Base-by-base conservation (phyloP, 768 basidiomycete species). In the Leccinellum rugosiceps region DNA sequence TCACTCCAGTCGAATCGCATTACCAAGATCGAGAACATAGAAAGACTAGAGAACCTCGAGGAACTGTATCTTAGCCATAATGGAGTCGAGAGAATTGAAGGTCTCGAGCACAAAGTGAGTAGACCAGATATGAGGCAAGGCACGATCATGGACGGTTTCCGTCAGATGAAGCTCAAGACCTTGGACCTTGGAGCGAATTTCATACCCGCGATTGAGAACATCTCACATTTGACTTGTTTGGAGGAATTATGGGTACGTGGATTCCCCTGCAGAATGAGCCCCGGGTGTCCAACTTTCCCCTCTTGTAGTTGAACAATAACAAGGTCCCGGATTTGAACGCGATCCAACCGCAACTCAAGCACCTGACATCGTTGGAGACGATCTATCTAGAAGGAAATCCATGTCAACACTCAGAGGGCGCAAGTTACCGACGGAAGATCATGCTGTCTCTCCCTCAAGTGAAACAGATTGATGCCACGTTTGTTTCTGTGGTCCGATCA, bases 361-460 rank as follows among this genome's bases (percentile, higher is more conserved):
- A 80, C 13, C 77, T 92, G 30, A 50, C 73, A 7, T 78, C 84
- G 1, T 78, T 99, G 13, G 80, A 87, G 68, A 99, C 97, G 1
- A 78, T 99, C 7, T 99, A 99, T 70, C 83, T 99, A 25, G 97
- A 99, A 74, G 88, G 84, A 5, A 99, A 99, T 68, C 97, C 97
- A 3, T 90, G 93, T 61, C 94, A 99, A 69, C 78, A 72, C 46
- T 79, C 77, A 14, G 92, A 98, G 65, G 87, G 83, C 71, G 76
- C 81, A 2, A 82, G 79, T 21, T 99, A 98, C 70, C 77, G 94
- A 63, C 78, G 96, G 53, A 99, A 97, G 76, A 80, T 98, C 53
- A 92, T 90, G 70, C 74, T 98, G 38, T 86, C 86, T 3, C 76
- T 97, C 21, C 95, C 95, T 0, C 92, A 96, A 65, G 74, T 98